These are phyloP conservation scores for Naematelia aurantialba DNA, from an alignment of 768 basidiomycete species.

Conservation along the genomic window DNA sequence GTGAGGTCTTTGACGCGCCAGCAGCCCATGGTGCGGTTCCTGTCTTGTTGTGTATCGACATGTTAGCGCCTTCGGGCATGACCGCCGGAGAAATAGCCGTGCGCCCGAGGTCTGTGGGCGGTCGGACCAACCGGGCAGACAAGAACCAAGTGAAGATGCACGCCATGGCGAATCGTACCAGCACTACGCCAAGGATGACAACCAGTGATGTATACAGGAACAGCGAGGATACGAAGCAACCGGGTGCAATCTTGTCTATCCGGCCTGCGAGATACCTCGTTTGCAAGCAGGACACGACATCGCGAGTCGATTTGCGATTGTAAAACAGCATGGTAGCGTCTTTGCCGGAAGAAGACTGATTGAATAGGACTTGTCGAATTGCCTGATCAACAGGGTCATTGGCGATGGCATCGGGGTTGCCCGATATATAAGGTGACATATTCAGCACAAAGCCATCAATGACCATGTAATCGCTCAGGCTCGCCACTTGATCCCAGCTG, in stretches of 20 bases:
- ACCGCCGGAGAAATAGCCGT: conserved; percentile 90
- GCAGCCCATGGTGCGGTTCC: conserved; percentile 93
- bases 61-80: conserved; percentile 91
- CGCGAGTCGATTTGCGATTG: conserved; percentile 62
- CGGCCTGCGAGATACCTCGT: conserved; percentile 87
- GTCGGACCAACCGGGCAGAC: conserved; percentile 71
- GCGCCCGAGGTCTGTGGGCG: conserved; percentile 71
- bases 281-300: conserved; percentile 72
- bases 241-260: conserved; percentile 94
- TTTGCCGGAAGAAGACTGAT: conserved; percentile 60
- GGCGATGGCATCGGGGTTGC: conserved; percentile 65
- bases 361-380: conserved; percentile 67
- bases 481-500: conserved; percentile 80
- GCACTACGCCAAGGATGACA: conserved; percentile 83
- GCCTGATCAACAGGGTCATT: conserved; percentile 76
- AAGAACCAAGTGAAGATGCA: conserved; percentile 96
- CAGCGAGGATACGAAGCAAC: conserved; percentile 84
- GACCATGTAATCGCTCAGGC: conserved; percentile 72
- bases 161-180: conserved; percentile 93
- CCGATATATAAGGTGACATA: conserved; percentile 74
- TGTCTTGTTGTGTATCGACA: conserved; percentile 82
- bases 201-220: conserved; percentile 86
- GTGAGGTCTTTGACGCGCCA: conserved; percentile 6
- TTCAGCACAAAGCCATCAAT: conserved; percentile 93
- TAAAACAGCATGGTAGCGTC: conserved; percentile 87